Percentiles rank a stretch among this genome's conserved stretches.
Conservation (phyloP, 1,284 basidiomycete genomes). For the Papiliotrema terrestris region DNA sequence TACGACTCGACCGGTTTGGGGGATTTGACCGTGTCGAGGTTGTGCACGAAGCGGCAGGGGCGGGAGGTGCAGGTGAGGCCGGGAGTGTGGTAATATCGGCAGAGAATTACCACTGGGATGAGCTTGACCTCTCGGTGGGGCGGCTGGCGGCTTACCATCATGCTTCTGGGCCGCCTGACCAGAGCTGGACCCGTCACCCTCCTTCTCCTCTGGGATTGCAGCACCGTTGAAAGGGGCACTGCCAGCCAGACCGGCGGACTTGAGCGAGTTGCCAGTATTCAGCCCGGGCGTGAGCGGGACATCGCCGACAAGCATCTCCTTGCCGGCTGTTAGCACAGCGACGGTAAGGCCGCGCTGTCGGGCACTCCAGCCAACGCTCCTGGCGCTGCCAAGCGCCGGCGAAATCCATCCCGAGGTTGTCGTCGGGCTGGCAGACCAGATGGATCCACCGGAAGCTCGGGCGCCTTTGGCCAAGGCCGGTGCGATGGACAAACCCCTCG, state of each 20-base stretch:
- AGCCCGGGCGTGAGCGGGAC: constrained; percentile 27
- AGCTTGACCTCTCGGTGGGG: background rate
- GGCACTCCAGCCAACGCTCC: constrained; percentile 10
- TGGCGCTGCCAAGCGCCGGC: constrained; percentile 16
- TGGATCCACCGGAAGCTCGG: constrained; percentile 13
- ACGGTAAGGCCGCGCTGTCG: constrained; percentile 35
- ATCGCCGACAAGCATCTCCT: constrained; percentile 29
- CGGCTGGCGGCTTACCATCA: background rate
- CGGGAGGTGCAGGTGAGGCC: constrained; percentile 47
- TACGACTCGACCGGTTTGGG: constrained; percentile 2
- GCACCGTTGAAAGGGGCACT: background rate
- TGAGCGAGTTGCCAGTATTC: background rate
- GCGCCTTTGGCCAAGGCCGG: constrained; percentile 14
- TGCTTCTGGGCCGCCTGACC: background rate
- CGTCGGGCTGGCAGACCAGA: constrained; percentile 25
- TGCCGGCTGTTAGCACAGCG: constrained; percentile 33
- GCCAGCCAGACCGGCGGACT: background rate
- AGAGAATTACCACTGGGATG: constrained; percentile 35
- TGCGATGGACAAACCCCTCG: constrained; percentile 26
- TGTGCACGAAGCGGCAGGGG: constrained; percentile 50
- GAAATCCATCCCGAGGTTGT: constrained; percentile 24
- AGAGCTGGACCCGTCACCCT: background rate
- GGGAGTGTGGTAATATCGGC: constrained; percentile 48
- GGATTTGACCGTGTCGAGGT: constrained; percentile 19
- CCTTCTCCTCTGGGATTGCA: constrained; percentile 3